Evolutionary conservation across 768 basidiomycete genomes (phyloP).

Genomic region (Porpolomopsis calyptriformis): DNA sequence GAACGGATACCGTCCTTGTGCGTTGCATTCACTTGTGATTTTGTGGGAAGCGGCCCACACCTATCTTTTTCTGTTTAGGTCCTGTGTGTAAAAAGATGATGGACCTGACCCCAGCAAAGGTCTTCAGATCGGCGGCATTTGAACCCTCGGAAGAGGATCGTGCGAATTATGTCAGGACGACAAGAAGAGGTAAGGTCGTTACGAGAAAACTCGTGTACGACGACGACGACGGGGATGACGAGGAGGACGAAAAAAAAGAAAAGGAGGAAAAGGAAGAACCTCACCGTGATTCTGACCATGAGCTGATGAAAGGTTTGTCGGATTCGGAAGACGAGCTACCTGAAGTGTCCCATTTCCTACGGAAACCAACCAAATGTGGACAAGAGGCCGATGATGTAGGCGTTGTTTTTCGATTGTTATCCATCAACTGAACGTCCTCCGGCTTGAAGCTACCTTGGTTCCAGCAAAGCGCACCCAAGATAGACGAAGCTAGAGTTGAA

Average conservation of each 20-base stretch:
- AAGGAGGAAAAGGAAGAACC: constrained; percentile 10
- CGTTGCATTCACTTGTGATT: constrained; percentile 12
- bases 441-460: constrained; percentile 17
- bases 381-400: neutral
- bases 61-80: constrained; percentile 25
- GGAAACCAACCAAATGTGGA: constrained; percentile 3
- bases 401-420: neutral
- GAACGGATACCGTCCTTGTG: constrained; percentile 52
- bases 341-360: constrained; percentile 33
- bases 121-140: constrained; percentile 60
- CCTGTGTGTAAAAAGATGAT: constrained; percentile 61
- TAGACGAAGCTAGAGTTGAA: constrained; percentile 19
- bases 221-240: constrained; percentile 15
- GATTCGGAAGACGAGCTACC: constrained; percentile 47
- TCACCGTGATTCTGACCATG: constrained; percentile 8
- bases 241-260: constrained; percentile 14
- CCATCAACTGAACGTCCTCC: constrained; percentile 2
- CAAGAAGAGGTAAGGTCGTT: constrained; percentile 9
- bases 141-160: constrained; percentile 56
- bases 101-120: constrained; percentile 36
- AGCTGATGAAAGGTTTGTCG: constrained; percentile 19
- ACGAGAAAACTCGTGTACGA: constrained; percentile 4
- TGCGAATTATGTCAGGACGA: constrained; percentile 21
- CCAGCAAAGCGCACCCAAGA: no score
- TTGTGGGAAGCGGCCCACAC: no score